phyloP scores from a whole-genome alignment of 140 eudicot species.

The Stevia rebaudiana region DNA sequence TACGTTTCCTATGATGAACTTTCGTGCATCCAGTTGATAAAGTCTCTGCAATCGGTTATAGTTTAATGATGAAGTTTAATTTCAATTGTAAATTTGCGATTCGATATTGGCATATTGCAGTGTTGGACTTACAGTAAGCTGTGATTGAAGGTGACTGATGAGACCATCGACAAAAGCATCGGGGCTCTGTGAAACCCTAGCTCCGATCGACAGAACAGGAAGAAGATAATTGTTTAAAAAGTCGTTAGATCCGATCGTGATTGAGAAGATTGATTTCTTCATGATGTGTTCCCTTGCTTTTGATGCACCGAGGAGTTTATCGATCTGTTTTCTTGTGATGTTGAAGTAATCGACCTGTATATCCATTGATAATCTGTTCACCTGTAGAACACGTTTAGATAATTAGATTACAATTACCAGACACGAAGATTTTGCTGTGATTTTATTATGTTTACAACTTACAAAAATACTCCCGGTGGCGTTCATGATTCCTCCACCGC shows the following conservation, averaged over 20 bases:
- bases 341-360: conserved; percentile 88
- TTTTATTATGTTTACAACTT: conserved; percentile 15
- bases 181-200: conserved; percentile 64
- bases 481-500: conserved; percentile 94
- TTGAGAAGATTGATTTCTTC: conserved; percentile 75
- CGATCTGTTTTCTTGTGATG: conserved; percentile 78
- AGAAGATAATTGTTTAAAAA: conserved; percentile 84
- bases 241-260: conserved; percentile 88
- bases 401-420: neutral
- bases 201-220: conserved; percentile 73
- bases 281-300: conserved; percentile 61
- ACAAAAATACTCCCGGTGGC: conserved; percentile 92
- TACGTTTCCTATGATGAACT: conserved; percentile 76
- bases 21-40: conserved; percentile 79
- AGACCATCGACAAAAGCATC: conserved; percentile 68
- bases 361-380: conserved; percentile 87
- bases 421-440: neutral
- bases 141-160: conserved; percentile 51
- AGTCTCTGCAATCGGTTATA: conserved; percentile 54
- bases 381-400: conserved; percentile 39
- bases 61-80: neutral
- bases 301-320: conserved; percentile 58
- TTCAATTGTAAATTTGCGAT: neutral
- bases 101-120: neutral
- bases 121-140: conserved; percentile 58